These are phyloP conservation scores for Pseudogymnoascus sp. DNA, from an alignment of 2,329 filamentous ascomycete species.

Conservation along the genomic window DNA sequence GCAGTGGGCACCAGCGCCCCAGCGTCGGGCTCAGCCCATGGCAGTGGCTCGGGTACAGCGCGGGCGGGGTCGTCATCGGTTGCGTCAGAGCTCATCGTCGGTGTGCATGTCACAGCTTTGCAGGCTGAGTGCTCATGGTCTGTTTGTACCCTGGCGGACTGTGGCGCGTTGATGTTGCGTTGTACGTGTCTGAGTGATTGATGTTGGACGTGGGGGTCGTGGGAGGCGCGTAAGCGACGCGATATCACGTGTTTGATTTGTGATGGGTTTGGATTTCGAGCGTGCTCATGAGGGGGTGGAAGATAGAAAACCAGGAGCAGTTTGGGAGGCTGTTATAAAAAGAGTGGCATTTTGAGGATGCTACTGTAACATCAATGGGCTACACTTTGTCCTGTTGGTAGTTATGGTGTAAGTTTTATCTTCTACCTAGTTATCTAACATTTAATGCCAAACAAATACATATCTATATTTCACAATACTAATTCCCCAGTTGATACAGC, in stretches of 20 bases:
- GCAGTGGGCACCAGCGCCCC: slow-evolving; percentile 52
- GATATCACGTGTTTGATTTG: neutral
- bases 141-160: neutral
- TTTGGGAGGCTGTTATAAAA: neutral
- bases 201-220: neutral
- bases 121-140: neutral
- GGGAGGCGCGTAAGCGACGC: neutral
- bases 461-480: neutral
- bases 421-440: neutral
- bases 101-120: neutral
- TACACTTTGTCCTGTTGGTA: neutral
- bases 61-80: slow-evolving; percentile 17
- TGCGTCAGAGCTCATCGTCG: slow-evolving; percentile 9
- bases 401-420: neutral
- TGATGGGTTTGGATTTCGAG: neutral
- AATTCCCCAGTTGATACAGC: neutral
- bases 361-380: neutral
- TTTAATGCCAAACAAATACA: neutral
- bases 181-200: neutral
- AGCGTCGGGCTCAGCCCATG: slow-evolving; percentile 56
- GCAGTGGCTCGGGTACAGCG: slow-evolving; percentile 55
- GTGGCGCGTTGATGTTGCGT: neutral
- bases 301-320: neutral
- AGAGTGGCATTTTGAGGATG: neutral
- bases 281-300: neutral